Conservation (phyloP, 306 rosid species). For the Urtica urens region DNA sequence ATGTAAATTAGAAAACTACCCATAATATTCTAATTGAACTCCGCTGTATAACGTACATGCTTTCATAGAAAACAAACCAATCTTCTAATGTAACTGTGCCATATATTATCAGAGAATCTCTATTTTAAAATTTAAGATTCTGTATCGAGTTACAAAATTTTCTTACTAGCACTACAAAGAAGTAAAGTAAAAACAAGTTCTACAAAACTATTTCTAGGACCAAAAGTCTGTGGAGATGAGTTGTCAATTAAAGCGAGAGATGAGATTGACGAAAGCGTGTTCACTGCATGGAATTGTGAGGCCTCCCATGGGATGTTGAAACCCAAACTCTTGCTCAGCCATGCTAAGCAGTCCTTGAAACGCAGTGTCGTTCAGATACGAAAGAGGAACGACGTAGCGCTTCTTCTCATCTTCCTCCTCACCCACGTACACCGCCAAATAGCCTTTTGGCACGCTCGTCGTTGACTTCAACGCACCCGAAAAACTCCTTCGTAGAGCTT, state of each 20-base stretch:
- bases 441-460: constrained; percentile 10
- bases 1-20: too few species aligned
- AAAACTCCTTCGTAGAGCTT: constrained; percentile 1
- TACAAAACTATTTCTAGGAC: constrained; percentile 1
- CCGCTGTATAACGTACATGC: too few species aligned
- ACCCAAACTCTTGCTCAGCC: constrained; percentile 23
- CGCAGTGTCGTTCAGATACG: constrained; percentile 15
- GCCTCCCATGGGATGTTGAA: constrained; percentile 17
- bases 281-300: constrained; percentile 22
- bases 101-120: background rate
- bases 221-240: too few species aligned
- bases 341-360: constrained; percentile 14
- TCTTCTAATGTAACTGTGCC: background rate
- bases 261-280: constrained; percentile 14
- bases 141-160: background rate
- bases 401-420: constrained; percentile 9
- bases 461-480: constrained; percentile 1
- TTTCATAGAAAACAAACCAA: background rate
- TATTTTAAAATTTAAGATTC: too few species aligned
- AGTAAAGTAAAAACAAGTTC: background rate
- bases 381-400: constrained; percentile 15
- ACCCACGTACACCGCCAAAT: constrained; percentile 23
- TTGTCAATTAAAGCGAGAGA: constrained; percentile 5
- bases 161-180: too few species aligned
- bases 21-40: too few species aligned